A percentile compares a stretch with the other conserved stretches of the same genome.
Evolutionary conservation across 192 early-diverging fungal genomes (phyloP).

Genomic region (Coemansia sp.): DNA sequence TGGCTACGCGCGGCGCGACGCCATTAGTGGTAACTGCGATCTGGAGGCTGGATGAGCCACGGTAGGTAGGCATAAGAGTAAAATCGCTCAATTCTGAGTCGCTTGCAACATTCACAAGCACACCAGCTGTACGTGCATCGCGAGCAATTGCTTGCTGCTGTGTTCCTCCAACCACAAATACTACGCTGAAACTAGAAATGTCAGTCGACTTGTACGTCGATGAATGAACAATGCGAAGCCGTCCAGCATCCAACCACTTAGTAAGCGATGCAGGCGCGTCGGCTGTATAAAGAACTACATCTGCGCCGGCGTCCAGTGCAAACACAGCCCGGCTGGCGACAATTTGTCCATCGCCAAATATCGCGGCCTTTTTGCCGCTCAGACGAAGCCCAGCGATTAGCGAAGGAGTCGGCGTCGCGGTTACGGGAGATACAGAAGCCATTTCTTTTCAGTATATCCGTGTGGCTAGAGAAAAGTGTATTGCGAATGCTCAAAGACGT

Average conservation of each 20-base stretch:
- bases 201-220: slow-evolving; percentile 21
- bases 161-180: slow-evolving; percentile 42
- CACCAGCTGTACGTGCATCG: slow-evolving; percentile 56
- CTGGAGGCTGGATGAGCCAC: slow-evolving; percentile 66
- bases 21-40: slow-evolving; percentile 79
- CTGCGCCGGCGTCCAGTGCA: slow-evolving; percentile 68
- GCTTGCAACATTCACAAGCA: slow-evolving; percentile 79
- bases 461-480: background rate
- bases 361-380: slow-evolving; percentile 48
- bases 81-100: slow-evolving; percentile 76
- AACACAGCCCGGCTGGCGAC: slow-evolving; percentile 68
- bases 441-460: background rate
- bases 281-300: slow-evolving; percentile 60
- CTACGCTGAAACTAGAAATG: slow-evolving; percentile 30
- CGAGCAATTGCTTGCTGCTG: slow-evolving; percentile 31
- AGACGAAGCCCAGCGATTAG: slow-evolving; percentile 49
- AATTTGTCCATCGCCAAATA: slow-evolving; percentile 66
- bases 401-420: slow-evolving; percentile 22
- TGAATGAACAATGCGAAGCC: slow-evolving; percentile 11
- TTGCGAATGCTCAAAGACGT: background rate
- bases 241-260: slow-evolving; percentile 39
- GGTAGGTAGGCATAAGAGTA: slow-evolving; percentile 71
- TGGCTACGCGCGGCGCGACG: slow-evolving; percentile 66
- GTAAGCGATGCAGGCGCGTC: slow-evolving; percentile 27
- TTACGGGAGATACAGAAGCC: background rate